Percentiles rank a stretch among this genome's conserved stretches.
Conservation (phyloP, 306 rosid species). For the Argentina anserina region DNA sequence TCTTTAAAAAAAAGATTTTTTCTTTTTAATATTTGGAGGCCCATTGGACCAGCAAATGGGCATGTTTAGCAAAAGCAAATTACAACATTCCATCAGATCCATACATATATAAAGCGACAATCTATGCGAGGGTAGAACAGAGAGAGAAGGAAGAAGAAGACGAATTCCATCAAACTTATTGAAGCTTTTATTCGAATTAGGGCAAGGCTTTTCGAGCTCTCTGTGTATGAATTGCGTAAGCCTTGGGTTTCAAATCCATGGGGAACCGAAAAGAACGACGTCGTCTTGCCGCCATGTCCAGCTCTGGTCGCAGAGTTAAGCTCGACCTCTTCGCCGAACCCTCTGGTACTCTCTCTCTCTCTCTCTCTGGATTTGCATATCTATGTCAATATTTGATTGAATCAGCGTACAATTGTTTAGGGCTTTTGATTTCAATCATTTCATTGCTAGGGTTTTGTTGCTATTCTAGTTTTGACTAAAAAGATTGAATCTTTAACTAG, state of each 20-base stretch:
- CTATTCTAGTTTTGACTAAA: background rate
- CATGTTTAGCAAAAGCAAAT: too few species aligned
- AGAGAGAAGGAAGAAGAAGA: background rate
- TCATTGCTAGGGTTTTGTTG: background rate
- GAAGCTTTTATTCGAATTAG: background rate
- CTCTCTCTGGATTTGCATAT: too few species aligned
- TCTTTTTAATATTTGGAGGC: too few species aligned
- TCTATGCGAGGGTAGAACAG: too few species aligned
- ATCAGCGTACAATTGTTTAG: background rate
- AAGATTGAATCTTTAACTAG: background rate
- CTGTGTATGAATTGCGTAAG: background rate
- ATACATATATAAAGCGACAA: background rate
- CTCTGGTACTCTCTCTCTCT: constrained; percentile 55
- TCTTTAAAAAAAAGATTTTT: too few species aligned
- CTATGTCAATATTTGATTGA: background rate
- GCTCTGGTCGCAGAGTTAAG: constrained; percentile 94
- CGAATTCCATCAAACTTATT: background rate
- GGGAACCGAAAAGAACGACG: constrained; percentile 98
- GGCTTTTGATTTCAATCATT: background rate
- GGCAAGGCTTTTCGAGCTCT: background rate
- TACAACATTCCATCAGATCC: background rate
- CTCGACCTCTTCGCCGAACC: constrained; percentile 98
- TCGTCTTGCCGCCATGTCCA: constrained; percentile 75
- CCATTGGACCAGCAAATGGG: constrained; percentile 5
- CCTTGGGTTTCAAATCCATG: constrained; percentile 38